phyloP scores from a whole-genome alignment of 176 grass and related monocot species.

The Ampelocalamus luodianensis region DNA sequence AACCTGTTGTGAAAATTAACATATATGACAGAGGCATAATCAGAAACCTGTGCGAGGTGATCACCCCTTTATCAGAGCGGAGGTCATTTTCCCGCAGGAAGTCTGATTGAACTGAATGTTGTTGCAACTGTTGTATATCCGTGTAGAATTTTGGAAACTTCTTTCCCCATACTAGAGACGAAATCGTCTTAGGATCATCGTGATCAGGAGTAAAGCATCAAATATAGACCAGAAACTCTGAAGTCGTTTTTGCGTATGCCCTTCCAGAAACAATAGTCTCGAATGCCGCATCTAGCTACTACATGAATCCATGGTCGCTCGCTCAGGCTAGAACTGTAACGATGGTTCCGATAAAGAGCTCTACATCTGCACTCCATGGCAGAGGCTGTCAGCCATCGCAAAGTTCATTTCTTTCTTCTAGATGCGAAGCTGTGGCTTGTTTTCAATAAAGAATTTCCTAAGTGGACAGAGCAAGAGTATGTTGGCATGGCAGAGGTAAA shows the following conservation, averaged over 20 bases:
- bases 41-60: conserved; percentile 78
- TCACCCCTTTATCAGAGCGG: conserved; percentile 75
- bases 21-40: conserved; percentile 74
- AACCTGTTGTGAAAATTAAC: conserved; percentile 71
- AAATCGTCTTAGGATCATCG: conserved; percentile 10
- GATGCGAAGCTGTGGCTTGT: no score
- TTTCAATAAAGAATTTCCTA: no score
- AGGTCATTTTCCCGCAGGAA: conserved; percentile 61
- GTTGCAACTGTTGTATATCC: conserved; percentile 47
- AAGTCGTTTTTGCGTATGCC: neutral
- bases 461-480: no score
- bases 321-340: no score
- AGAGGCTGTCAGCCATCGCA: no score
- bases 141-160: conserved; percentile 19
- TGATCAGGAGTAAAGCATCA: conserved; percentile 9
- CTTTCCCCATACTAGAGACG: neutral
- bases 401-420: no score
- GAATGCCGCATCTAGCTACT: no score
- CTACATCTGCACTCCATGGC: no score
- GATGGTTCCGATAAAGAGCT: no score
- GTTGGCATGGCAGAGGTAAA: no score
- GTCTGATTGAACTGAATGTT: conserved; percentile 51
- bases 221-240: neutral
- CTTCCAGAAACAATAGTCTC: neutral
- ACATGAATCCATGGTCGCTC: neutral